Evolutionary conservation across 306 rosid genomes (phyloP), one percentile per base, ranked within the genome.

Genomic region (Vigna nakashimae): DNA sequence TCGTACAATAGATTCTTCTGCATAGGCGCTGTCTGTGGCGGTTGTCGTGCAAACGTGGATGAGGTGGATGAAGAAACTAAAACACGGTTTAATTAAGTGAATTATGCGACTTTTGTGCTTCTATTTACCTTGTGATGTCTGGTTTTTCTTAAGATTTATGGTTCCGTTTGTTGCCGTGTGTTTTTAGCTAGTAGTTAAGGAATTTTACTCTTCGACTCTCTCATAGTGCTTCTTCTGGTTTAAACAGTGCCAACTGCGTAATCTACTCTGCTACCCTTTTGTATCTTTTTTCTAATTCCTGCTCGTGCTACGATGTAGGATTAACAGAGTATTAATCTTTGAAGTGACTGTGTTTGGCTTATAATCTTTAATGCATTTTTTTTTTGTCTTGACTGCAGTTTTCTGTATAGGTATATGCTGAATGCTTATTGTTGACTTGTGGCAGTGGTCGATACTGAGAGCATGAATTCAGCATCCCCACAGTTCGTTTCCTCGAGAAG

Each of bases 401-500:
- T 55, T 17, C 18, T 63, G 9, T 57, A 63, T 20, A 22, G 79
- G 64, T 36, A 49, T 45, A 49, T 40, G 46, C 45, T 32, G 71
- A 67, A 79, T 17, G 70, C 56, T 86, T 52, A 81, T 79, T 9
- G 2, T 9, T 79, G 48, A 58, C 42, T 63, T 77, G 77, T 80
- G 42, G 80, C 17, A 48, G 32, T 79, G 79, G 59, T 70, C 77
- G 87, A 84, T 86, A 65, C 64, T 68, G 50, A 34, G 80, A 82
- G 74, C 63, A 95, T 95, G 99, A 92, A 96, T 84, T 86, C 97
- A 34, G 72, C 94, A 28, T 82, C 91, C 26, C 55, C 91, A 4
- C 97, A 92, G 60, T 91, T 91, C 65, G 91, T 90, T 80, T 76
- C 88, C 75, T 68, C 90, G 1, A 87, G 97, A 60, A 90, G 98